A percentile compares a stretch with the other conserved stretches of the same genome.
These are phyloP conservation scores for Hypericum perforatum DNA, from an alignment of 345 rosid species.

Conservation along the genomic window DNA sequence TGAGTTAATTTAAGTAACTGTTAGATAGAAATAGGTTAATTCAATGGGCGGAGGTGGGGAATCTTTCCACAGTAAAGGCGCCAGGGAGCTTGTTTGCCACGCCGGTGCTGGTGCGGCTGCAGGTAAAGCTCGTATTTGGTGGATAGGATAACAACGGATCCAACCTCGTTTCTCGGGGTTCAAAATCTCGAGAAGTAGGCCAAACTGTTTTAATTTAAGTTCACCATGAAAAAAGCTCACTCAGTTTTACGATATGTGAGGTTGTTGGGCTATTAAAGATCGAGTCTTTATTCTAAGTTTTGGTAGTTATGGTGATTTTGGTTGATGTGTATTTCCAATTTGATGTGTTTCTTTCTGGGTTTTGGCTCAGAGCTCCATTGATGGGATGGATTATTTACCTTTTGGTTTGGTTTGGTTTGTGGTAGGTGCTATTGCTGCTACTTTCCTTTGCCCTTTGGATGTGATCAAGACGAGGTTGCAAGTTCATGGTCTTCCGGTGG, in stretches of 20 bases:
- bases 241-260: too few species aligned
- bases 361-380: background rate
- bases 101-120: slow-evolving; percentile 89
- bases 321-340: too few species aligned
- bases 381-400: background rate
- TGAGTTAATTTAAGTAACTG: background rate
- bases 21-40: slow-evolving; percentile 7
- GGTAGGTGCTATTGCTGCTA: slow-evolving; percentile 87
- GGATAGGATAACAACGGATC: too few species aligned
- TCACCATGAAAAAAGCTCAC: too few species aligned
- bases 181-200: too few species aligned
- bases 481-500: slow-evolving; percentile 70
- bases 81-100: slow-evolving; percentile 36
- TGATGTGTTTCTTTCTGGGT: too few species aligned
- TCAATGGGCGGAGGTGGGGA: slow-evolving; percentile 40
- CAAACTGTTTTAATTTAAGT: too few species aligned
- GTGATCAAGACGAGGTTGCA: slow-evolving; percentile 95
- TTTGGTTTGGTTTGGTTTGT: background rate
- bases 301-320: too few species aligned
- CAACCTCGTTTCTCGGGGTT: background rate
- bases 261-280: too few species aligned
- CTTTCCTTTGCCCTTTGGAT: slow-evolving; percentile 90
- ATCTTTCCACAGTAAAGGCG: slow-evolving; percentile 24
- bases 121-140: slow-evolving; percentile 38
- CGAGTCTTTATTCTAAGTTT: too few species aligned